A percentile compares a stretch with the other conserved stretches of the same genome.
These are phyloP conservation scores for Nitzschia inconspicua DNA, from an alignment of 108 stramenopile genomes.

Conservation along the genomic window DNA sequence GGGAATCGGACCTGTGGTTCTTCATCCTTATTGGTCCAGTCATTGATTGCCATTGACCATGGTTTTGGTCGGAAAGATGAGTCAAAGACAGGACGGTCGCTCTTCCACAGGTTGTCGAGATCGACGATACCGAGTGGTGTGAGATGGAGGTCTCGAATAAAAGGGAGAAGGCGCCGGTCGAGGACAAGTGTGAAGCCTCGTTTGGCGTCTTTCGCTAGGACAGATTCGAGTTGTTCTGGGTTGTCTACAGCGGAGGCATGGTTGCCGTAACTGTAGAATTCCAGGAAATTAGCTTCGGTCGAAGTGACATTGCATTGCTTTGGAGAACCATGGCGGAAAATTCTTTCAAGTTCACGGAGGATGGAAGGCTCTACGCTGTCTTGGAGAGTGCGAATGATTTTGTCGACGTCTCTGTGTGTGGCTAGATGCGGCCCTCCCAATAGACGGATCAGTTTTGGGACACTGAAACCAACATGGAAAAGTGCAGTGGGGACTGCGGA, in stretches of 20 bases:
- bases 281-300: conserved; percentile 7
- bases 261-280: conserved; percentile 19
- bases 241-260: conserved; percentile 1
- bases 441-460: neutral
- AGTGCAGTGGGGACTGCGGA: neutral
- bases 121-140: conserved; percentile 6
- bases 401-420: neutral
- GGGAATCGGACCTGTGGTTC: conserved; percentile 3
- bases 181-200: neutral
- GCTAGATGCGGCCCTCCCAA: conserved; percentile 1
- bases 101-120: neutral
- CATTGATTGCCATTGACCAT: neutral
- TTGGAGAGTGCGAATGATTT: neutral
- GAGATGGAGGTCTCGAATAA: conserved; percentile 4
- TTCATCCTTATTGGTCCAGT: conserved; percentile 12
- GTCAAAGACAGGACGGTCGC: neutral
- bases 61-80: neutral
- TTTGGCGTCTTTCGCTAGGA: neutral
- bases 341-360: neutral
- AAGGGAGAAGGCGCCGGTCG: neutral
- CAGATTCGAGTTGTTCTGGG: neutral
- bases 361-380: neutral
- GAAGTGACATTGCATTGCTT: neutral
- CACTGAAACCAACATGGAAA: neutral
- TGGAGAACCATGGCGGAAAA: conserved; percentile 2